Base-by-base conservation (phyloP, 805 yeast genomes). In the Zygotorulaspora danielsina region DNA sequence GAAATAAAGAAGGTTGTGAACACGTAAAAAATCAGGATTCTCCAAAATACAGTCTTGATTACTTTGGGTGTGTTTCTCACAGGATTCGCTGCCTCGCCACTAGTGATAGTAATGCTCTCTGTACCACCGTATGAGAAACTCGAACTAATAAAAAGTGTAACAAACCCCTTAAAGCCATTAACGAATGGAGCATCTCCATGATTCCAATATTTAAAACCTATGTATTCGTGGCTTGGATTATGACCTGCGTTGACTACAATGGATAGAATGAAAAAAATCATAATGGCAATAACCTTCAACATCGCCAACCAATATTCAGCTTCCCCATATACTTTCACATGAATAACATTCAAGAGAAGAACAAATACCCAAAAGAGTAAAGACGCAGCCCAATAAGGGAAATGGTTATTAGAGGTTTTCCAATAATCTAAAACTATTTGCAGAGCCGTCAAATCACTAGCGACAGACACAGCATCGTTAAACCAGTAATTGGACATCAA, bases 401-500 rank as follows among this genome's bases (percentile, higher is more conserved):
- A 69, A 45, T 44, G 55, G 46, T 44, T 32, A 16, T 43, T 44
- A 15, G 46, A 28, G 1, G 49, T 49, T 2, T 50, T 59, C 82
- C 83, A 77, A 50, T 60, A 78, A 43, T 68, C 63, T 34, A 76
- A 61, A 2, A 78, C 71, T 42, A 76, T 64, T n/a, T 78, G 69
- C 12, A 80, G 76, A 5, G 81, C 81, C 19, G 77, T 77, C 38
- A 79, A 64, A 51, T 81, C 87, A 42, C 78, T 67, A 1, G 85
- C 85, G 28, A 80, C 68, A 16, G 78, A 67, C 11, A 77, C 78
- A n/a, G 80, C 66, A 71, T 77, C 75, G 55, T 76, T 80, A 51
- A 79, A 66, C 48, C 76, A 77, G 54, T 81, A 80, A 59, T 78
- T 79, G 82, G 84, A 78, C 44, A 82, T 83, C 62, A 79, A 70